Percentiles rank a stretch among this genome's conserved stretches.
phyloP scores from a whole-genome alignment of 2,329 filamentous ascomycete genomes.

The Apiospora hydei region DNA sequence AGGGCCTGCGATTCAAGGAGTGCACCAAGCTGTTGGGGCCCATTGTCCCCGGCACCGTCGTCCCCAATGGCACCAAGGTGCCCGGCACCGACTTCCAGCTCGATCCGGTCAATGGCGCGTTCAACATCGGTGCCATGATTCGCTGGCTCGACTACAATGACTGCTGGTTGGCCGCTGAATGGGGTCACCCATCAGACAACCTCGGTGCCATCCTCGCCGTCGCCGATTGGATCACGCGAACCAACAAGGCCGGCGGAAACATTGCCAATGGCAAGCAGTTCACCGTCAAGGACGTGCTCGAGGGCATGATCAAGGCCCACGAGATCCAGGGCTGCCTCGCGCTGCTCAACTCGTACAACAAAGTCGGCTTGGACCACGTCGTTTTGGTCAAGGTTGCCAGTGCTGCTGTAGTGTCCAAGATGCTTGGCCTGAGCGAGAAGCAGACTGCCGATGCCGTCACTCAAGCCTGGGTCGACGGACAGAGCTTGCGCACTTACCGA shows the following conservation, averaged over 20 bases:
- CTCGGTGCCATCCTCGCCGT: slow-evolving; percentile 95
- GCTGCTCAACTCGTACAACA: slow-evolving; percentile 98
- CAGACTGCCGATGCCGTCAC: slow-evolving; percentile 96
- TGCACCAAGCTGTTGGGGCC: slow-evolving; percentile 95
- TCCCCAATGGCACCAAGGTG: slow-evolving; percentile 91
- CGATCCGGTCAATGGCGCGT: slow-evolving; percentile 93
- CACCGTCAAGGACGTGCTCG: slow-evolving; percentile 88
- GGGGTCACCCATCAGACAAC: slow-evolving; percentile 99
- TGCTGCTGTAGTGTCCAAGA: slow-evolving; percentile 91
- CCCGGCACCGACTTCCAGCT: slow-evolving; percentile 93
- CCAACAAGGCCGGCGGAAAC: slow-evolving; percentile 78
- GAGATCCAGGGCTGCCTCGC: slow-evolving; percentile 98
- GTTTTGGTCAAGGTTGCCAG: slow-evolving; percentile 97
- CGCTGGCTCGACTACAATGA: slow-evolving; percentile 99
- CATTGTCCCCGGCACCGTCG: slow-evolving; percentile 85
- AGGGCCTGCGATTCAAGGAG: slow-evolving; percentile 94
- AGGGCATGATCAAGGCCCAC: slow-evolving; percentile 99
- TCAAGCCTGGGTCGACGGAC: slow-evolving; percentile 97
- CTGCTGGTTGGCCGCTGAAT: slow-evolving; percentile 98
- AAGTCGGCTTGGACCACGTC: slow-evolving; percentile 97
- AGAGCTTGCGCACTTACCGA: slow-evolving; percentile 94
- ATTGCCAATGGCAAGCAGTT: slow-evolving; percentile 87
- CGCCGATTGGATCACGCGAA: slow-evolving; percentile 96
- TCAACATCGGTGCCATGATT: slow-evolving; percentile 99
- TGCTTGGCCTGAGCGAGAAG: slow-evolving; percentile 87